Percentiles rank a stretch among this genome's conserved stretches.
Conservation (phyloP, 768 basidiomycete species). For the Boletus rubescentipes region DNA sequence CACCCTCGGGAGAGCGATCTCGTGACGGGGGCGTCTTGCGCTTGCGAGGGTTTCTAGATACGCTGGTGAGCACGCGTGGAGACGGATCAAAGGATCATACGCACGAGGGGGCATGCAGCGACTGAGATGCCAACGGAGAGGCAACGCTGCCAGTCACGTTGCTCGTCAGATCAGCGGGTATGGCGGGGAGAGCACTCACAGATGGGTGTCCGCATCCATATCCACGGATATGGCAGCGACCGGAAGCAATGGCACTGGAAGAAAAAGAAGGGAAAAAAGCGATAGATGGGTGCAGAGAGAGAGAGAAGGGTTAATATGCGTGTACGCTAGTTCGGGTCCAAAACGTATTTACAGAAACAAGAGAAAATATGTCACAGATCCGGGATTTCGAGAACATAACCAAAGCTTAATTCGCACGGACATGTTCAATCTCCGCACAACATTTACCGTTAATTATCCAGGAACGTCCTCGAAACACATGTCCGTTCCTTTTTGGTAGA, state of each 20-base stretch:
- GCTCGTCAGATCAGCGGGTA: constrained; percentile 16
- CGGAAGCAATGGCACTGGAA: background rate
- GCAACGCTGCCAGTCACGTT: constrained; percentile 13
- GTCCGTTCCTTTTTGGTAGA: constrained; percentile 21
- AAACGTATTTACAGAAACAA: constrained; percentile 41
- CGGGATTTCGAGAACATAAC: constrained; percentile 41
- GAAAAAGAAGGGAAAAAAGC: constrained; percentile 8
- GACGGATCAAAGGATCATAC: constrained; percentile 20
- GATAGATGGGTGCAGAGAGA: constrained; percentile 14
- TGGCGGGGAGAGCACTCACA: constrained; percentile 15
- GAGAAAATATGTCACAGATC: constrained; percentile 42
- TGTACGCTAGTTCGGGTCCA: constrained; percentile 36
- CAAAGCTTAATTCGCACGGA: constrained; percentile 36
- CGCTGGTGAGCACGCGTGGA: constrained; percentile 11
- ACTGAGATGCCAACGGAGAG: constrained; percentile 14
- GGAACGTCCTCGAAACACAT: constrained; percentile 31
- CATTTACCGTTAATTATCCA: constrained; percentile 30
- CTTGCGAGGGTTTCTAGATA: constrained; percentile 37
- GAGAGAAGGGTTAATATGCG: constrained; percentile 34
- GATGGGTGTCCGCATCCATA: constrained; percentile 20
- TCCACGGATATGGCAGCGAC: constrained; percentile 12
- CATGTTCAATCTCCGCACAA: constrained; percentile 35
- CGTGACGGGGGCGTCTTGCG: constrained; percentile 37
- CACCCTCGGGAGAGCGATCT: constrained; percentile 18
- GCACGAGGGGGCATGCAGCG: constrained; percentile 18